These are phyloP conservation scores for Tagetes patula DNA, from an alignment of 129 eudicot genomes.

Conservation along the genomic window DNA sequence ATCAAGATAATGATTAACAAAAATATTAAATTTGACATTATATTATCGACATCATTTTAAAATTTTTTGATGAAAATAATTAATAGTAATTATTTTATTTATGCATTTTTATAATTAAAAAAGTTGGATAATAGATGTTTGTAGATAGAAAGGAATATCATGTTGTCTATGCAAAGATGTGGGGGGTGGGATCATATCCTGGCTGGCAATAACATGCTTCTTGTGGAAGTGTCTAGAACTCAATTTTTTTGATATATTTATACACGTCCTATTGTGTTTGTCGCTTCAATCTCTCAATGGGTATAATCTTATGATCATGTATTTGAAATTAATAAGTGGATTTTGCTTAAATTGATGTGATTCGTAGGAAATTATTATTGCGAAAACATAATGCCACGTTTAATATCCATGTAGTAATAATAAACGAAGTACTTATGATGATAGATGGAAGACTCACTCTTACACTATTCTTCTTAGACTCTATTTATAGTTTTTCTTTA, in stretches of 20 bases:
- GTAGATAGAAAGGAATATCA: constrained; percentile 42
- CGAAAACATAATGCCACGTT: too few species aligned
- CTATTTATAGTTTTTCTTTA: too few species aligned
- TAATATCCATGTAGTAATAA: too few species aligned
- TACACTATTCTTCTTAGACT: too few species aligned
- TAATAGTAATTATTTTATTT: too few species aligned
- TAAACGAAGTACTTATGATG: too few species aligned
- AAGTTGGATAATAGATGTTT: constrained; percentile 20
- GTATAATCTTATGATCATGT: not conserved
- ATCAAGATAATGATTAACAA: constrained; percentile 1
- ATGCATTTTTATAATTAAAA: not conserved
- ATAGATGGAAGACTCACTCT: too few species aligned
- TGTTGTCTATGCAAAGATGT: constrained; percentile 30
- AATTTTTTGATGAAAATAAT: not conserved
- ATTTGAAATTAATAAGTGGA: too few species aligned
- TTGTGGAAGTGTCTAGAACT: constrained; percentile 35
- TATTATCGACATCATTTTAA: not conserved
- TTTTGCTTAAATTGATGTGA: too few species aligned
- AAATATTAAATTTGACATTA: not conserved
- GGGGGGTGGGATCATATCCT: constrained; percentile 28
- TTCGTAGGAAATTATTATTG: too few species aligned
- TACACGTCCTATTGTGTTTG: constrained; percentile 8
- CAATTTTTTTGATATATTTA: not conserved
- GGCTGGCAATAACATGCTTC: constrained; percentile 38
- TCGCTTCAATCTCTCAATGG: constrained; percentile 5